Conservation (phyloP, 352 stramenopile genomes). For the Thalassiosira pacifica region DNA sequence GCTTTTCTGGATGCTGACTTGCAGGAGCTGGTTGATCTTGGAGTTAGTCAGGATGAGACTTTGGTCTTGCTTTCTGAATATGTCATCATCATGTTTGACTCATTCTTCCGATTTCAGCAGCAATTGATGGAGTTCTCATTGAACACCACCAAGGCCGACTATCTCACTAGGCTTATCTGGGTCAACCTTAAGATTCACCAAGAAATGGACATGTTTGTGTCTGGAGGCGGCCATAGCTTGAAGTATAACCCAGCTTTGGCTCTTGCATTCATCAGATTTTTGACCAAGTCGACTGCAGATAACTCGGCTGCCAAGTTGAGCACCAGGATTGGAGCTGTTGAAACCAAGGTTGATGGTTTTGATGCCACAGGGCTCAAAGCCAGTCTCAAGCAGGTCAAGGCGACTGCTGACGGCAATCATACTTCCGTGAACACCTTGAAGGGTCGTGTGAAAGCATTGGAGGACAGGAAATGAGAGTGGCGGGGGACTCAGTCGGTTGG, state of each 20-base stretch:
- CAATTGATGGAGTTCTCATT: not conserved
- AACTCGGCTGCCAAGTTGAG: not conserved
- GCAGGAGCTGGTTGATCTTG: not conserved
- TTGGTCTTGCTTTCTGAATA: conserved; percentile 6
- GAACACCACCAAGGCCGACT: not conserved
- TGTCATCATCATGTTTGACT: not conserved
- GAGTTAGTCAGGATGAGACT: not conserved
- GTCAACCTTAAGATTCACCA: conserved; percentile 1
- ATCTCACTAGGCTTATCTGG: not conserved
- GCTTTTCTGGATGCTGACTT: not conserved
- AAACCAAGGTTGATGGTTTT: not conserved
- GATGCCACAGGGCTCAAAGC: not conserved
- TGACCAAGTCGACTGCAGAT: not conserved
- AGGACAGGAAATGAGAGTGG: too few relatives aligned
- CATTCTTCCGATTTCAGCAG: not conserved
- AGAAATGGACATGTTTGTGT: not conserved
- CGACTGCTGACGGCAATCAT: too few relatives aligned
- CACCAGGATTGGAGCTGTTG: not conserved
- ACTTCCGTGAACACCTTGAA: too few relatives aligned
- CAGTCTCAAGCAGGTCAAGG: too few relatives aligned
- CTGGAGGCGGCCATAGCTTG: not conserved
- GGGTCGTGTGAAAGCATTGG: too few relatives aligned
- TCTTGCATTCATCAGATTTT: conserved; percentile 1
- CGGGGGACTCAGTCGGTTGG: too few relatives aligned
- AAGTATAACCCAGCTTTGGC: conserved; percentile 12